Base-by-base conservation (phyloP, 139 green algal genomes). In the Zygnema circumcarinatum region DNA sequence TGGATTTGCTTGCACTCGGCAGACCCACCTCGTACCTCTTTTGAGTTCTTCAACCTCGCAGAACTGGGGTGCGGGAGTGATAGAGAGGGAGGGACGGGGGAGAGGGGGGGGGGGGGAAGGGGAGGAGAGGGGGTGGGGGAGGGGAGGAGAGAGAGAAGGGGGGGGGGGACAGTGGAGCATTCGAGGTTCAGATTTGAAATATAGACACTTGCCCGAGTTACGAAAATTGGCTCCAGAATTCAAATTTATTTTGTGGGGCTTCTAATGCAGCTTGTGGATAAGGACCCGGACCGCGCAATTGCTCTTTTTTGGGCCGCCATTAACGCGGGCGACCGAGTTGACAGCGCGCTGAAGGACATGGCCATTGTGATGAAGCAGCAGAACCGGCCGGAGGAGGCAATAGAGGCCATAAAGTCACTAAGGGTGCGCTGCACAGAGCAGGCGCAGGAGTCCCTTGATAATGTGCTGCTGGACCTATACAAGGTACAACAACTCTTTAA, bases 361-460 rank as follows among this genome's bases (percentile, higher is more conserved):
- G 87, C 87, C 1, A 91, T 91, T 31, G 87, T 91, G 7, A 91
- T 91, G 87, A 91, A 91, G 83, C 87, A 91, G 87, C 87, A 91
- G 74, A 79, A 42, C 20, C 62, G 87, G 33, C 36, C 87, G 29
- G 87, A 91, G 74, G 87, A 91, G 53, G 87, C 87, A 2, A 91
- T 91, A 29, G 87, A 91, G 67, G 87, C 87, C 2, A 89, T 91
- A 29, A 39, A 53, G 20, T 90, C 82, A 29, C 81, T 91, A 21
- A 31, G 87, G 2, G n/a, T 52, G 35, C 47, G 62, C 32, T 91
- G 87, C 67, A 76, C 62, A 2, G 83, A 88, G n/a, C 31, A 52
- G 20, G 87, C 87, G 29, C 87, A 91, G 67, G 87, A 91, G 74
- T 87, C 68, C 20, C 87, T 91, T 0, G 87, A 91, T 36, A 91